Base-by-base conservation (phyloP, 1,284 basidiomycete species). In the Crepidotus sp. region DNA sequence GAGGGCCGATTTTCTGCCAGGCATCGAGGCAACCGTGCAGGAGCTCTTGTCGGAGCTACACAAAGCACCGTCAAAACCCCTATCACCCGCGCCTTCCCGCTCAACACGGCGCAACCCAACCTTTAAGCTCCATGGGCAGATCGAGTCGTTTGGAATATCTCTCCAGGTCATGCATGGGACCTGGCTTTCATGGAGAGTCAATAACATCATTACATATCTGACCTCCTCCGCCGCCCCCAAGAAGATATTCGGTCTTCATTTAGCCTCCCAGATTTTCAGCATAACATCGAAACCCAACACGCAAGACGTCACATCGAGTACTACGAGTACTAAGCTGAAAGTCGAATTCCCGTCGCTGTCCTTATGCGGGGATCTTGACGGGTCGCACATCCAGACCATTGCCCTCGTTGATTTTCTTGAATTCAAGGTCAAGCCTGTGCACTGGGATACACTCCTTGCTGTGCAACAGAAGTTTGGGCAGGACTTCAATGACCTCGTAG, bases 391-490 rank as follows among this genome's bases (percentile, higher is more conserved):
- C n/a, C 67, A 79, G 36, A 64, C 76, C 3, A 61, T 82, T 19
- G 70, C 74, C 4, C 63, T 80, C 22, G 62, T 90, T 31, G 83
- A 86, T 13, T 73, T 76, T 40, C 71, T 89, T 53, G 70, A 80
- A 21, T 63, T 85, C 42, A 82, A 74, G 54, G 70, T 90, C 50
- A 88, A 85, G 54, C 83, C 84, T 4, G 77, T 77, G 1, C 78
- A 89, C 53, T 80, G 85, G 76, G 88, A 92, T 55, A 83, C 82
- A 6, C 61, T 90, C 3, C 69, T 90, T 1, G 76, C 74, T 2
- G 80, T 91, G 9, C 85, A 89, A 55, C 82, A 86, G 53, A 88
- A 89, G 55, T 90, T 89, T 49, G 87, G 83, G 6, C 80, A 83
- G 55, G 88, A 91, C 60, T 85, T 90, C 62, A 83, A 83, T 52